phyloP scores from a whole-genome alignment of 2,329 filamentous ascomycete species.

The Xylaria sp. region DNA sequence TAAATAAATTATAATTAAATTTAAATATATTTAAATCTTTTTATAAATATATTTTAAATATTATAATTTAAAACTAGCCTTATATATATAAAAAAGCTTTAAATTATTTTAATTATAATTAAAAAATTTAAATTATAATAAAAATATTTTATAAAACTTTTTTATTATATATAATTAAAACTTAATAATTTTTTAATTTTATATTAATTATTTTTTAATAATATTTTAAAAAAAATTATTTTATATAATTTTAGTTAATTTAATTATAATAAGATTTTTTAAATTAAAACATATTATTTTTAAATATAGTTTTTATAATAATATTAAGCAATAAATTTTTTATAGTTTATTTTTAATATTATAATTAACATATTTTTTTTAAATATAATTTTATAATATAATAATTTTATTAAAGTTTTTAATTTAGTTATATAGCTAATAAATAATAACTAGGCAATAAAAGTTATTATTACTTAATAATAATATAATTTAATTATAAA shows the following conservation, averaged over 20 bases:
- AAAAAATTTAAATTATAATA: no score
- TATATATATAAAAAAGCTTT: no score
- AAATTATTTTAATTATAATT: no score
- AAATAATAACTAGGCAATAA: neutral
- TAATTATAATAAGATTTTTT: neutral
- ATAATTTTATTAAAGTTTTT: neutral
- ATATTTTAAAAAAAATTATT: neutral
- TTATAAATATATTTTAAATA: no score
- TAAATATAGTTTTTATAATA: neutral
- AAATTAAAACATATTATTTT: neutral
- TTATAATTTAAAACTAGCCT: no score
- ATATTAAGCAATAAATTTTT: neutral
- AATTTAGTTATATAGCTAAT: neutral
- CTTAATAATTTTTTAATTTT: neutral
- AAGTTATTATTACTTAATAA: neutral
- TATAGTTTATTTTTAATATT: neutral
- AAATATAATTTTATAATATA: neutral
- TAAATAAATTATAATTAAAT: no score
- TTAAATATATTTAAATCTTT: no score
- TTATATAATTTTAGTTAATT: neutral
- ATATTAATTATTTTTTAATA: neutral
- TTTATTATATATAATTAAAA: no score
- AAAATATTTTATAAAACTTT: no score
- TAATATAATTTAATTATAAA: neutral
- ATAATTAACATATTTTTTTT: neutral